These are phyloP conservation scores for Aristolochia fimbriata DNA, from an alignment of 164 flowering plant species.

Conservation along the genomic window DNA sequence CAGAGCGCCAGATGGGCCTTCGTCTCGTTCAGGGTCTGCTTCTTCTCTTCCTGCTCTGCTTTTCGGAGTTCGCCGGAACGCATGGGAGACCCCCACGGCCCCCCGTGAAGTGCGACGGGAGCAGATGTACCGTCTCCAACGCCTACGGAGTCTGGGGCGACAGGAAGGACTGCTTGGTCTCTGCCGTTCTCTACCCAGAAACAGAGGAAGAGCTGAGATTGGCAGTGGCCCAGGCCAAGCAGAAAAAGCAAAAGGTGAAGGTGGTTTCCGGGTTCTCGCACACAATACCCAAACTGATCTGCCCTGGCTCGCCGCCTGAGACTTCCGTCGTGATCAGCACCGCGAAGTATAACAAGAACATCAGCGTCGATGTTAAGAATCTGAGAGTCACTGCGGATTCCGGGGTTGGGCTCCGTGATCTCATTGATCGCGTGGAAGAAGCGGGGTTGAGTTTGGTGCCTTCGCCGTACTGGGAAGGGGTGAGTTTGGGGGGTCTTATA, in stretches of 20 bases:
- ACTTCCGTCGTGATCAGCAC: slow-evolving; percentile 57
- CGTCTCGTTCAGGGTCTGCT: too few relatives aligned
- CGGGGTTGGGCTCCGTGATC: slow-evolving; percentile 50
- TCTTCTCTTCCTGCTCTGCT: neutral
- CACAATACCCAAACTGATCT: slow-evolving; percentile 73
- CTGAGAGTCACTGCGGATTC: slow-evolving; percentile 51
- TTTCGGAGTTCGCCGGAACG: neutral
- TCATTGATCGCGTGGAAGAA: slow-evolving; percentile 52
- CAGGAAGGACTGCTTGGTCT: slow-evolving; percentile 39
- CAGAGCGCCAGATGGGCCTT: too few relatives aligned
- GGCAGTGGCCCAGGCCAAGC: slow-evolving; percentile 50
- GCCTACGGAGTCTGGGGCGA: slow-evolving; percentile 76
- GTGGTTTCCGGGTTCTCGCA: slow-evolving; percentile 49
- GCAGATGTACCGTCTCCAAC: slow-evolving; percentile 49
- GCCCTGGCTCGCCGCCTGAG: slow-evolving; percentile 28
- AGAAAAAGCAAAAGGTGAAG: slow-evolving; percentile 44
- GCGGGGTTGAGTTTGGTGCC: slow-evolving; percentile 66
- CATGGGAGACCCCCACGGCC: slow-evolving; percentile 47
- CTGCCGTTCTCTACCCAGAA: slow-evolving; percentile 43
- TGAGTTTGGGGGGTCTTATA: slow-evolving; percentile 71
- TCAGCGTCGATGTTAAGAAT: slow-evolving; percentile 32
- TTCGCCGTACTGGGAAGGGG: slow-evolving; percentile 91
- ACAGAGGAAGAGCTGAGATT: slow-evolving; percentile 54
- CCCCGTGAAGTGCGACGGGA: slow-evolving; percentile 39
- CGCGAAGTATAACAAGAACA: slow-evolving; percentile 26